Conservation (phyloP, 768 basidiomycete genomes). For the Boletus rubroflammeus region DNA sequence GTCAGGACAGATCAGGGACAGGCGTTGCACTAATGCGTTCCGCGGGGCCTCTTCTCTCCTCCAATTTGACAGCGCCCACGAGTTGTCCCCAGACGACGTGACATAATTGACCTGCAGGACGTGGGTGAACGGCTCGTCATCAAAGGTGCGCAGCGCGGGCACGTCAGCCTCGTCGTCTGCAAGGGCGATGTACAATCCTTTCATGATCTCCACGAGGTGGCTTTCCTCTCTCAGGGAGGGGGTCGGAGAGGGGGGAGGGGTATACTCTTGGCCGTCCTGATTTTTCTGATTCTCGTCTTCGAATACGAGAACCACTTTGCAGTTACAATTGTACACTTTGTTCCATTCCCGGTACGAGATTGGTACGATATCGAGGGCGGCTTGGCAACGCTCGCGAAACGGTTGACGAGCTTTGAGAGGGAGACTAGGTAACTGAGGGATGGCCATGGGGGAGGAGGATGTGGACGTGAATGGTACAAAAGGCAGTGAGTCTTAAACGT, state of each 20-base stretch:
- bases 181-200: slow-evolving; percentile 19
- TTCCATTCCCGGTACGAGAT: slow-evolving; percentile 7
- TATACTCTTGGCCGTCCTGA: neutral
- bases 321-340: neutral
- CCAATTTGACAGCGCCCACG: neutral
- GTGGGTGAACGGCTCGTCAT: slow-evolving; percentile 17
- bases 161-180: slow-evolving; percentile 11
- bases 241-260: neutral
- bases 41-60: neutral
- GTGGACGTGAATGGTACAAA: neutral
- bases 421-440: neutral
- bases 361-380: slow-evolving; percentile 6
- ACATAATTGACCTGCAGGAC: slow-evolving; percentile 15
- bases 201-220: slow-evolving; percentile 12
- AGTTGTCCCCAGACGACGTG: neutral
- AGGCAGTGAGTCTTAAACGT: neutral
- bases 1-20: neutral
- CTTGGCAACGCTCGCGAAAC: slow-evolving; percentile 11
- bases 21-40: neutral
- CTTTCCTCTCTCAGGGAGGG: neutral
- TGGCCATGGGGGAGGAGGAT: neutral
- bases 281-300: neutral
- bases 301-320: neutral
- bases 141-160: slow-evolving; percentile 6
- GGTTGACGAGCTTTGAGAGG: neutral